phyloP scores from a whole-genome alignment of 2,329 filamentous ascomycete genomes.

The Fusarium bactridioides region DNA sequence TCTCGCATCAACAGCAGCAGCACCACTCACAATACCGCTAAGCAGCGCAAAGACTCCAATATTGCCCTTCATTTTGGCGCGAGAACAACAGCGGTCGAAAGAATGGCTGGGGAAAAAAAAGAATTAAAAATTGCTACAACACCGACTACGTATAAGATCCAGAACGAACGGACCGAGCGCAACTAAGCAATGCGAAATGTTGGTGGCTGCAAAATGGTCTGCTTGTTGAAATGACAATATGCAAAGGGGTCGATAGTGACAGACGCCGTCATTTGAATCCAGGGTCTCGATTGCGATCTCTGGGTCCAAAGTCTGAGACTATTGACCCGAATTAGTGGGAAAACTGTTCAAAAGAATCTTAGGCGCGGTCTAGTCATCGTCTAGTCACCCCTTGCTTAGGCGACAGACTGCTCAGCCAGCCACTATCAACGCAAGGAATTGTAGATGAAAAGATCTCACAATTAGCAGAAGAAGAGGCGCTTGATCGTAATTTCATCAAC shows the following conservation, averaged over 20 bases:
- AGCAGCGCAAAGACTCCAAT: neutral
- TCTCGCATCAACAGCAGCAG: neutral
- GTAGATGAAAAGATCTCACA: neutral
- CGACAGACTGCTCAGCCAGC: neutral
- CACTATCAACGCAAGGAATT: neutral
- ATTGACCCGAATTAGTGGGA: neutral
- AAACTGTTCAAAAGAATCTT: neutral
- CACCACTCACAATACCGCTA: neutral
- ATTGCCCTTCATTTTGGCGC: neutral
- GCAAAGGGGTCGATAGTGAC: neutral
- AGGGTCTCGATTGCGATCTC: neutral
- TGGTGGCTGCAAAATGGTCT: neutral
- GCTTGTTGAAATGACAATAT: neutral
- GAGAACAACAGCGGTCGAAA: neutral
- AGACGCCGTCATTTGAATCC: neutral
- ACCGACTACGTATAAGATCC: neutral
- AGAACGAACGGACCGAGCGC: neutral
- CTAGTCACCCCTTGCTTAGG: neutral
- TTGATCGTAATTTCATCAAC: neutral
- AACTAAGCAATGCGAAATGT: neutral
- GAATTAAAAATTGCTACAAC: too few species aligned
- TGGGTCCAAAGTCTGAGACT: neutral
- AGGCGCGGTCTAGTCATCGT: neutral
- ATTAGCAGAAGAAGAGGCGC: rapidly evolving
- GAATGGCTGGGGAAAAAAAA: rapidly evolving